A percentile compares a stretch with the other conserved stretches of the same genome.
phyloP scores from a whole-genome alignment of 2,329 filamentous ascomycete genomes.

The Lachnellula willkommii region DNA sequence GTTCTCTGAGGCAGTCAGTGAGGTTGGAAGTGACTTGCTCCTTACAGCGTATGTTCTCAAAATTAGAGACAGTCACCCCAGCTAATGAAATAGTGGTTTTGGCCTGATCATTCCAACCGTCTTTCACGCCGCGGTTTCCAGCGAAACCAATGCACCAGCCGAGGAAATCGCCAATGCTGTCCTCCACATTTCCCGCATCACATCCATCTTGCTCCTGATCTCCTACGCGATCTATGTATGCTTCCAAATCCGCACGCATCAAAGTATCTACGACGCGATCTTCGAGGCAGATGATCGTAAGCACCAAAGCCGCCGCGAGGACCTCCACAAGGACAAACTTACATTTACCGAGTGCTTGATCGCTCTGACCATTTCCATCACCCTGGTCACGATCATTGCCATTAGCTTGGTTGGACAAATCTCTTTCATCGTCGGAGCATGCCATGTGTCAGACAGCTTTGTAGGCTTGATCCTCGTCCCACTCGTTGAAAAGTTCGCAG shows the following conservation, averaged over 20 bases:
- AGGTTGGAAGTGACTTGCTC: slow-evolving; percentile 71
- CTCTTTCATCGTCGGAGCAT: slow-evolving; percentile 49
- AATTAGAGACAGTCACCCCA: not conserved
- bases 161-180: slow-evolving; percentile 46
- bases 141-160: slow-evolving; percentile 28
- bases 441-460: slow-evolving; percentile 51
- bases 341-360: slow-evolving; percentile 69
- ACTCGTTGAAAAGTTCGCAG: slow-evolving; percentile 79
- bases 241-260: slow-evolving; percentile 73
- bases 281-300: slow-evolving; percentile 65
- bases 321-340: slow-evolving; percentile 59
- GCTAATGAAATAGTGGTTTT: slow-evolving; percentile 37
- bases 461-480: slow-evolving; percentile 72
- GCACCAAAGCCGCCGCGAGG: slow-evolving; percentile 58
- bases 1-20: slow-evolving; percentile 71
- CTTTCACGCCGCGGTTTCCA: slow-evolving; percentile 45
- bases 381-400: slow-evolving; percentile 68
- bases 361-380: slow-evolving; percentile 58
- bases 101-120: slow-evolving; percentile 40
- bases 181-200: slow-evolving; percentile 63
- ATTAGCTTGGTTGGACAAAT: slow-evolving; percentile 71
- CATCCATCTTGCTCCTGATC: slow-evolving; percentile 64
- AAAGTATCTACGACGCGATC: slow-evolving; percentile 70
- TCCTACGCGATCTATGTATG: slow-evolving; percentile 62
- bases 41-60: slow-evolving; percentile 63